Base-by-base conservation (phyloP, 2,329 filamentous ascomycete genomes). In the Verticillium klebahnii region DNA sequence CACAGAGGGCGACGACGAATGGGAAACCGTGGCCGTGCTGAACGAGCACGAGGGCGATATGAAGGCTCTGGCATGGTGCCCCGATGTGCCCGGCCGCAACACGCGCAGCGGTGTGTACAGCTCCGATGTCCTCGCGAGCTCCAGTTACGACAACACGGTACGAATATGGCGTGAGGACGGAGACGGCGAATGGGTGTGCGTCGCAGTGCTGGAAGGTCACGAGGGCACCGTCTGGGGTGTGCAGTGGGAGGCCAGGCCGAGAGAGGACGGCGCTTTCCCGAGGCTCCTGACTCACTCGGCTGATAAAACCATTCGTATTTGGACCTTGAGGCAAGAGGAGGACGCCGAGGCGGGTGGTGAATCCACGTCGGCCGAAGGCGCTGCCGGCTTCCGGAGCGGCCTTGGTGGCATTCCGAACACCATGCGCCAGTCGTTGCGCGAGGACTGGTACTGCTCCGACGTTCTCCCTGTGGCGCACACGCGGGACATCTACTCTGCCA, bases 11-110 rank as follows among this genome's bases (percentile, higher is more conserved):
- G 93, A 96, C 61, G 94, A 97, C 73, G 95, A 98, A 73, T 98
- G 93, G 80, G 95, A 99, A 82, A 98, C 95, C 1, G 88, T 98
- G 17, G 95, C 94, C 0, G 94, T 98, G 60, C 82, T 98, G 70
- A 92, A 91, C 75, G 95, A 98, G 77, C 95, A 99, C 73, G 90
- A 93, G 56, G 93, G 91, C 25, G 95, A 99, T 76, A 93, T 99
- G 67, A 99, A 99, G 75, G 92, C 88, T 66, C 91, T 99, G 1
- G 86, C 88, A 2, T 99, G 95, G 95, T 93, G 95, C 72, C 92
- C 92, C 0, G 87, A 88, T 60, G 84, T 83, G 25, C 78, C 80
- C 12, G 81, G 79, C 29, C 76, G 82, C 29, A 78, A 76, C 62
- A 69, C 74, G 19, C 71, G 74, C 14, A 56, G 64, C 39, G 74